Evolutionary conservation across 805 yeast genomes (phyloP).

Genomic region (Grigorovia transvaalensis): DNA sequence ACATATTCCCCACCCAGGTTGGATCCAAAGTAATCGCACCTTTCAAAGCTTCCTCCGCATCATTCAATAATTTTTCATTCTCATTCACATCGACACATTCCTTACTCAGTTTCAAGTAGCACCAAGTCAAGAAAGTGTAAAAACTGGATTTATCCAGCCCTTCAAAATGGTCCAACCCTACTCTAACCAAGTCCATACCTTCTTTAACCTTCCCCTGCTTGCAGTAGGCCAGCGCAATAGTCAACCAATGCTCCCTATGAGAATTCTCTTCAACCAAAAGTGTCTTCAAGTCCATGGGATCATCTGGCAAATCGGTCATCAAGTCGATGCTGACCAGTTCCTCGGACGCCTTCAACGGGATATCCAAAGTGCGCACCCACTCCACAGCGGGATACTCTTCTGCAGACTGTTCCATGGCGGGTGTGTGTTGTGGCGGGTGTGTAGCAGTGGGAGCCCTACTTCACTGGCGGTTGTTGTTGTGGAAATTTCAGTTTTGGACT

Average conservation of each 20-base stretch:
- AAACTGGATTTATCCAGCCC: slow-evolving; percentile 37
- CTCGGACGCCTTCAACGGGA: slow-evolving; percentile 66
- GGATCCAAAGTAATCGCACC: slow-evolving; percentile 40
- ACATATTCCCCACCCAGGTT: slow-evolving; percentile 38
- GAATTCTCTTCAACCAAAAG: slow-evolving; percentile 75
- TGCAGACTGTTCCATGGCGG: background rate
- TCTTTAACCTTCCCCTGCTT: slow-evolving; percentile 47
- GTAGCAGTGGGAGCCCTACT: background rate
- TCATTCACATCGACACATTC: slow-evolving; percentile 13
- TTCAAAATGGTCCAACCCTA: slow-evolving; percentile 37
- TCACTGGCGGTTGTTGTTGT: background rate
- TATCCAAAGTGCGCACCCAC: slow-evolving; percentile 32
- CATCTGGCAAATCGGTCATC: slow-evolving; percentile 76
- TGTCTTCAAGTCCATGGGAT: slow-evolving; percentile 71
- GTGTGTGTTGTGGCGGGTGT: too few relatives aligned
- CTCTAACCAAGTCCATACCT: slow-evolving; percentile 51
- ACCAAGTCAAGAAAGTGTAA: slow-evolving; percentile 64
- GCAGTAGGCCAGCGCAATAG: slow-evolving; percentile 73
- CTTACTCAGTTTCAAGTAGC: slow-evolving; percentile 41
- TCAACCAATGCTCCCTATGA: slow-evolving; percentile 69
- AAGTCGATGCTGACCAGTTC: slow-evolving; percentile 82
- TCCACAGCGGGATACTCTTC: slow-evolving; percentile 20
- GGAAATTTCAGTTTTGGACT: background rate
- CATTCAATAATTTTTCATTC: slow-evolving; percentile 26
- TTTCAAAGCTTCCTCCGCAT: slow-evolving; percentile 38